Conservation (phyloP, 2,329 filamentous ascomycete genomes). For the Paecilomyces niveus region DNA sequence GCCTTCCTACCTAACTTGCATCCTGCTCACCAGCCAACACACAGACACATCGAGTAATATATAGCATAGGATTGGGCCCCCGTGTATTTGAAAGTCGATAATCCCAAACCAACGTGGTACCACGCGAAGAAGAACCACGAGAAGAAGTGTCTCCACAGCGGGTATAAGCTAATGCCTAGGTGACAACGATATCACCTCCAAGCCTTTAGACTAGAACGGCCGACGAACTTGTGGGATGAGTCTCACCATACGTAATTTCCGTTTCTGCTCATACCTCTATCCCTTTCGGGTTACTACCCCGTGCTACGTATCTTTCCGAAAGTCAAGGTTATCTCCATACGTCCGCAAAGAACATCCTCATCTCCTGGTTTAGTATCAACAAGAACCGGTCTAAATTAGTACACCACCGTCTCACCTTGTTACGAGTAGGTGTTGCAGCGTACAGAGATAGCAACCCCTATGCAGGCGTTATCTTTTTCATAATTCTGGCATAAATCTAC, state of each 20-base stretch:
- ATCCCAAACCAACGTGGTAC: neutral
- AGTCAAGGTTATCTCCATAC: neutral
- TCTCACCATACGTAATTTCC: neutral
- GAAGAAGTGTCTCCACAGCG: neutral
- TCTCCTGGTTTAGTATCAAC: neutral
- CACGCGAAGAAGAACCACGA: neutral
- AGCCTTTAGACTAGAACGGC: neutral
- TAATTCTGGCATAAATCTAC: neutral
- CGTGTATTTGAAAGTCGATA: neutral
- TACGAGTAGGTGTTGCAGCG: neutral
- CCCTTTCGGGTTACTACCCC: neutral
- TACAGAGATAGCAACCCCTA: neutral
- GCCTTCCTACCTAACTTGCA: neutral
- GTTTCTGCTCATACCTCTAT: neutral
- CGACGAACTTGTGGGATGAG: neutral
- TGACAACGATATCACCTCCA: neutral
- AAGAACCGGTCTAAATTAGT: neutral
- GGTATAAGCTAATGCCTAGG: neutral
- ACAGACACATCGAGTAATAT: neutral
- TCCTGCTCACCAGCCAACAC: neutral
- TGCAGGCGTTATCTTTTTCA: neutral
- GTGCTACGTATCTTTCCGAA: neutral
- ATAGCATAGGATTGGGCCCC: neutral
- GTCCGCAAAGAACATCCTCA: neutral
- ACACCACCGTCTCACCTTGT: neutral